A percentile compares a stretch with the other conserved stretches of the same genome.
phyloP scores from a whole-genome alignment of 2,329 filamentous ascomycete species.

The Ophiocordyceps australis region DNA sequence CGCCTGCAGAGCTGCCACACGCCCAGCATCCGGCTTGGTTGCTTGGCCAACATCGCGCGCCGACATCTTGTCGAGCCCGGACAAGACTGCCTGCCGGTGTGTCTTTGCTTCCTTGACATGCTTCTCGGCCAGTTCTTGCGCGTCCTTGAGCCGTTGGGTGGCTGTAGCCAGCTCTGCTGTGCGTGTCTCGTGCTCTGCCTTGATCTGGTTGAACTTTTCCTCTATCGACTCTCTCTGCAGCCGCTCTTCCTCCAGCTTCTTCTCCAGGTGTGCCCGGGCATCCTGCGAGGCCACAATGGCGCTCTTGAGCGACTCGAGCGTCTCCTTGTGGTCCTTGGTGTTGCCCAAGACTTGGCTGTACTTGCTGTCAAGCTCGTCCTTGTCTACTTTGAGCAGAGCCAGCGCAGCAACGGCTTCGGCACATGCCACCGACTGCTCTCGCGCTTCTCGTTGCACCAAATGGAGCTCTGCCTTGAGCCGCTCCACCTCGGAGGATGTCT shows the following conservation, averaged over 20 bases:
- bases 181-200: conserved; percentile 65
- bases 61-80: conserved; percentile 61
- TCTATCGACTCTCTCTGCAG: conserved; percentile 58
- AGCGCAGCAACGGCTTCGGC: conserved; percentile 60
- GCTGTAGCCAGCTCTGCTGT: conserved; percentile 60
- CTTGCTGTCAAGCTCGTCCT: conserved; percentile 53
- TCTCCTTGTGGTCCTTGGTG: conserved; percentile 49
- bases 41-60: conserved; percentile 29
- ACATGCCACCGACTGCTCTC: conserved; percentile 64
- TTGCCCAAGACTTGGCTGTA: conserved; percentile 49
- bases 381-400: conserved; percentile 70
- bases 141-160: conserved; percentile 59
- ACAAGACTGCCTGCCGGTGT: conserved; percentile 67
- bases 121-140: conserved; percentile 75
- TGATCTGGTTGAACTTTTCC: conserved; percentile 56
- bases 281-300: conserved; percentile 66
- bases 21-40: conserved; percentile 38
- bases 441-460: conserved; percentile 53
- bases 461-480: conserved; percentile 74
- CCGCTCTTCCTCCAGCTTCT: conserved; percentile 70
- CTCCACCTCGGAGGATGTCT: conserved; percentile 70
- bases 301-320: conserved; percentile 57
- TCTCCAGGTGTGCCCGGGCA: conserved; percentile 59
- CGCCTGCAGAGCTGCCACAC: conserved; percentile 54
- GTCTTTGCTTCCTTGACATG: conserved; percentile 75